phyloP scores from a whole-genome alignment of 2,329 filamentous ascomycete species.

The Pseudogymnoascus sp. region DNA sequence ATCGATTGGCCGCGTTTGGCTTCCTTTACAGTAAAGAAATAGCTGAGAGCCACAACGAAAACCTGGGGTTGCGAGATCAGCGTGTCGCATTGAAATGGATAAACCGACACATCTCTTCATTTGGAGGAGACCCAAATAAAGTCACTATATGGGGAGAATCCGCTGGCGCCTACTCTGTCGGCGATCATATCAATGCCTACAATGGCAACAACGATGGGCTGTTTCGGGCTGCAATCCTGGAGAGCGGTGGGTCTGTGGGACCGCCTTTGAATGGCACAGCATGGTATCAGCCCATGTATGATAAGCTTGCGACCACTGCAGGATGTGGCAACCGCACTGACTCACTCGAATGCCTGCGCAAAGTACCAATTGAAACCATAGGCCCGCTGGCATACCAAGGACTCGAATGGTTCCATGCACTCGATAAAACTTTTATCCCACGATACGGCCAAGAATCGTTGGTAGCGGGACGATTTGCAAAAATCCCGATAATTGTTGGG shows the following conservation, averaged over 20 bases:
- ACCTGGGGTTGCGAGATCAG: constrained; percentile 56
- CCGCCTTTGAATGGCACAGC: constrained; percentile 19
- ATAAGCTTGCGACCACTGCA: constrained; percentile 28
- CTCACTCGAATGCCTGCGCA: constrained; percentile 23
- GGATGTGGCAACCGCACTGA: constrained; percentile 20
- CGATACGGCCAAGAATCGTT: neutral
- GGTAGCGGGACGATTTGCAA: constrained; percentile 27
- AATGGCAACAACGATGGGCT: constrained; percentile 47
- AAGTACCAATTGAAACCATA: constrained; percentile 16
- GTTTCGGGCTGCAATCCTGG: constrained; percentile 45
- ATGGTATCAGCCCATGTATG: constrained; percentile 30
- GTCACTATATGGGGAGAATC: constrained; percentile 40
- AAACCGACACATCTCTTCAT: constrained; percentile 43
- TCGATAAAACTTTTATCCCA: constrained; percentile 21
- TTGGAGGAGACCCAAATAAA: constrained; percentile 35
- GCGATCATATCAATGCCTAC: constrained; percentile 46
- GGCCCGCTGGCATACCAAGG: constrained; percentile 27
- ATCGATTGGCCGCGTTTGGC: constrained; percentile 57
- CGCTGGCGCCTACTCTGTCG: constrained; percentile 38
- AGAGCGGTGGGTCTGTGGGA: constrained; percentile 37
- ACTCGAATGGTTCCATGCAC: constrained; percentile 31
- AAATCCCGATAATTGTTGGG: constrained; percentile 37
- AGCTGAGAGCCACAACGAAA: constrained; percentile 45
- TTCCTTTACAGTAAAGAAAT: constrained; percentile 52
- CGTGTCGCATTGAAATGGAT: constrained; percentile 51